Base-by-base conservation (phyloP, 2,329 filamentous ascomycete genomes). In the Falciphora oryzae region DNA sequence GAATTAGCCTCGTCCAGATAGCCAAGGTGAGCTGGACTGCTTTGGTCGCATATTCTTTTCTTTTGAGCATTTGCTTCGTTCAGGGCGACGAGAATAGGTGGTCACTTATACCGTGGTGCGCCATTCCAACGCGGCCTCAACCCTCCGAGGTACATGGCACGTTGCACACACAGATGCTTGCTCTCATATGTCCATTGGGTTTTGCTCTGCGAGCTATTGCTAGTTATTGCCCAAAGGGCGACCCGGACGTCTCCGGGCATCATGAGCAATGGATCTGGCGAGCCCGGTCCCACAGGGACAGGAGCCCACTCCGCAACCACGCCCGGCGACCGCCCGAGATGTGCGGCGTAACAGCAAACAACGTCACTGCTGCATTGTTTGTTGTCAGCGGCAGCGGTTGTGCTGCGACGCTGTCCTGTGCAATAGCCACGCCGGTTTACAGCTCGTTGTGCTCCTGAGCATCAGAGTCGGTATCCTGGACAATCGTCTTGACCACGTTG, bases 361-460 rank as follows among this genome's bases (percentile, higher is more conserved):
- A n/a, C 6, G 44, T 22, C 44, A 53, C 5, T n/a, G 44, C n/a
- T 53, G 22, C 8, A 18, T 50, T 53, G 44, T n/a, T 53, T 22
- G 44, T 11, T 53, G 6, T n/a, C 16, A 35, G 44, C 14, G 22
- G 44, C 44, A 53, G 22, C 22, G 22, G 6, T 3, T 53, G 44
- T 53, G 44, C 22, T n/a, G 44, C 22, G 44, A 53, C 22, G 18
- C 44, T 53, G 44, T 4, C 2, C 22, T 11, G 44, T 10, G 8
- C 18, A n/a, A n/a, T n/a, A 4, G 44, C 8, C 4, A n/a, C 32
- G 14, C 56, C 50, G 22, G 29, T 68, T 73, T 77, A 88, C 69
- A 88, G 80, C 75, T 88, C 85, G 71, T 85, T 83, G 76, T 87
- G 85, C 71, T 83, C 83, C 73, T 84, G 79, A 65, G 71, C 70